phyloP scores from a whole-genome alignment of 768 basidiomycete species.

The Heimioporus sp. region DNA sequence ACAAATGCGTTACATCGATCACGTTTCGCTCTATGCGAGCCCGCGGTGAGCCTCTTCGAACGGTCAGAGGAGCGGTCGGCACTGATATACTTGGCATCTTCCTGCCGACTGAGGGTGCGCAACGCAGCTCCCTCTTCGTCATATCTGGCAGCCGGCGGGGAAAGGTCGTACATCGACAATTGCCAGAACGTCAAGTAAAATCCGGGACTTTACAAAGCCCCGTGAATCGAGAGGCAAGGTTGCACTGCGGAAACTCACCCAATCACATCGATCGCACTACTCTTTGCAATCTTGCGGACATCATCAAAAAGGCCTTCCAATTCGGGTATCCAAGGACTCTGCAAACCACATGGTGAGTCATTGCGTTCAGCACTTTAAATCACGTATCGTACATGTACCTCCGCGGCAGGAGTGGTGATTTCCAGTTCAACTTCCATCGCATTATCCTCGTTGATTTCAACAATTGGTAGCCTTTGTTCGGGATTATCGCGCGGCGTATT shows the following conservation, averaged over 20 bases:
- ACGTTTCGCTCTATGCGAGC: slow-evolving; percentile 56
- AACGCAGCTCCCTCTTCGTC: slow-evolving; percentile 70
- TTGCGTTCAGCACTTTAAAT: not conserved
- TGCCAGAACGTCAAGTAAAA: slow-evolving; percentile 99
- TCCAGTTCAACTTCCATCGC: slow-evolving; percentile 53
- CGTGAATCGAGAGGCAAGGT: slow-evolving; percentile 3
- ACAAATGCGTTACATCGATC: slow-evolving; percentile 66
- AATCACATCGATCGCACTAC: slow-evolving; percentile 59
- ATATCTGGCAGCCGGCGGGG: slow-evolving; percentile 74
- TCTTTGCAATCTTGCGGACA: slow-evolving; percentile 68
- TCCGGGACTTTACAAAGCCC: slow-evolving; percentile 57
- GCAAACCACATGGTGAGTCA: not conserved
- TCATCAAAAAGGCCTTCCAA: slow-evolving; percentile 73
- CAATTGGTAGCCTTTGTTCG: slow-evolving; percentile 24
- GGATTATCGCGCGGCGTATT: slow-evolving; percentile 26
- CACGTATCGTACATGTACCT: slow-evolving; percentile 13
- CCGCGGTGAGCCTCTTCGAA: slow-evolving; percentile 52
- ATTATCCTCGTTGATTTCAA: slow-evolving; percentile 42
- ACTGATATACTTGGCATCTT: slow-evolving; percentile 57
- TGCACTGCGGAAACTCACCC: slow-evolving; percentile 49
- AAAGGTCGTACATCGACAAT: slow-evolving; percentile 84
- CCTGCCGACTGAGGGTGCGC: slow-evolving; percentile 60
- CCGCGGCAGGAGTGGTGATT: slow-evolving; percentile 23
- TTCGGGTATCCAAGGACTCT: slow-evolving; percentile 82
- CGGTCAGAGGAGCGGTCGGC: slow-evolving; percentile 77